Evolutionary conservation across 495 filamentous ascomycete genomes (phyloP).

Genomic region (Penicillium ucsense): DNA sequence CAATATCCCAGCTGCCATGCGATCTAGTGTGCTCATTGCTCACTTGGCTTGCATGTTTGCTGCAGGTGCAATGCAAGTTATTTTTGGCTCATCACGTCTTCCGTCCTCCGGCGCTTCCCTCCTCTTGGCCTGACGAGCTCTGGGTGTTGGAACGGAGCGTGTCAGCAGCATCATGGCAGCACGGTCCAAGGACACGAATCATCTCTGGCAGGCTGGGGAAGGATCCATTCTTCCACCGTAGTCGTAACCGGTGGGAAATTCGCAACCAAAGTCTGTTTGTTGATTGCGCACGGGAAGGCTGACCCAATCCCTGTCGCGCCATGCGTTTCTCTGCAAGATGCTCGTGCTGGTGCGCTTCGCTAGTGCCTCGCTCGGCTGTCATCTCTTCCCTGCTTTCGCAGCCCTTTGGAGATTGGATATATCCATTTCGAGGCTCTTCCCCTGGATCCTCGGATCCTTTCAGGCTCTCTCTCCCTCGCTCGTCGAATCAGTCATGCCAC

Average conservation of each 20-base stretch:
- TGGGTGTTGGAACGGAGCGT: not conserved
- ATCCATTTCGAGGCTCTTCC: not conserved
- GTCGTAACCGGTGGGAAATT: not conserved
- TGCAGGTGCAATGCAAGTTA: constrained; percentile 22
- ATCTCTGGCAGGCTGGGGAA: no score
- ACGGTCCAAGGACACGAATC: no score
- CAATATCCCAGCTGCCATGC: not conserved
- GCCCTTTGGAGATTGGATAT: not conserved
- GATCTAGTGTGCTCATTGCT: constrained; percentile 11
- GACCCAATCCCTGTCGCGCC: not conserved
- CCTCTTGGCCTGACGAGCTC: not conserved
- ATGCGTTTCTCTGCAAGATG: not conserved
- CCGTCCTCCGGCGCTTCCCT: constrained; percentile 10
- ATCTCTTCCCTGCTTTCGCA: not conserved
- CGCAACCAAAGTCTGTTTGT: not conserved
- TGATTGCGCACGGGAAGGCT: not conserved
- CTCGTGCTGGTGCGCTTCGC: no score
- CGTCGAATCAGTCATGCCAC: not conserved
- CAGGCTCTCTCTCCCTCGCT: not conserved
- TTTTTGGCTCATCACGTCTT: constrained; percentile 17
- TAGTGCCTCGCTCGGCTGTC: not conserved
- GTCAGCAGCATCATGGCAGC: no score
- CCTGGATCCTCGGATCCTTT: not conserved
- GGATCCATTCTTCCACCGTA: no score
- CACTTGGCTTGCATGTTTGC: constrained; percentile 14